Percentiles rank a stretch among this genome's conserved stretches.
phyloP scores from a whole-genome alignment of 2,329 filamentous ascomycete genomes.

The Tetracladium maxilliforme region DNA sequence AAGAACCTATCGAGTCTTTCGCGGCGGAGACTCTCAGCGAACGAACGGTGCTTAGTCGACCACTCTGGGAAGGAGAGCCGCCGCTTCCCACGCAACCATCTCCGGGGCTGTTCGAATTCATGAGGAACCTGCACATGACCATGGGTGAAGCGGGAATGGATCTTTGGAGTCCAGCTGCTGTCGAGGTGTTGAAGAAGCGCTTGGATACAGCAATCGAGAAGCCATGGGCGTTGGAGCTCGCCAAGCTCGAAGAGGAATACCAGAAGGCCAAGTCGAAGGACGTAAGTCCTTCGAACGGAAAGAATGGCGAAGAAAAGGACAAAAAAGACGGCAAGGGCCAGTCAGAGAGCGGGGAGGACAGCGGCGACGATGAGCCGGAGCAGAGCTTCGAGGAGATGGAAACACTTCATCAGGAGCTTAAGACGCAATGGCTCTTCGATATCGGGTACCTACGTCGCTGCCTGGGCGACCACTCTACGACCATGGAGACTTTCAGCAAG shows the following conservation, averaged over 20 bases:
- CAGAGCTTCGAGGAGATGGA: slow-evolving; percentile 4
- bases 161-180: slow-evolving; percentile 65
- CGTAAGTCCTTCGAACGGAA: no score
- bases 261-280: no score
- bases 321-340: slow-evolving; percentile 6
- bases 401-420: slow-evolving; percentile 22
- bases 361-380: background rate
- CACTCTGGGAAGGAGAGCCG: slow-evolving; percentile 70
- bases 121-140: slow-evolving; percentile 45
- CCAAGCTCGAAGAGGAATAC: slow-evolving; percentile 6
- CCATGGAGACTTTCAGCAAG: slow-evolving; percentile 26
- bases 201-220: slow-evolving; percentile 32
- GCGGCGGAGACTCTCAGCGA: slow-evolving; percentile 22
- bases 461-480: slow-evolving; percentile 24
- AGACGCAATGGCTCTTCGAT: slow-evolving; percentile 49
- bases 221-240: slow-evolving; percentile 19
- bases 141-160: slow-evolving; percentile 65
- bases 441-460: slow-evolving; percentile 32
- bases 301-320: slow-evolving; percentile 4
- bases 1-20: slow-evolving; percentile 32
- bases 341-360: slow-evolving; percentile 2
- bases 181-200: slow-evolving; percentile 44
- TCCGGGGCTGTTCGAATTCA: slow-evolving; percentile 54
- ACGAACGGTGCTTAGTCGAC: slow-evolving; percentile 40
- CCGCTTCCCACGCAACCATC: slow-evolving; percentile 68